Base-by-base conservation (phyloP, 352 stramenopile genomes). In the Globisporangium cederbergense region DNA sequence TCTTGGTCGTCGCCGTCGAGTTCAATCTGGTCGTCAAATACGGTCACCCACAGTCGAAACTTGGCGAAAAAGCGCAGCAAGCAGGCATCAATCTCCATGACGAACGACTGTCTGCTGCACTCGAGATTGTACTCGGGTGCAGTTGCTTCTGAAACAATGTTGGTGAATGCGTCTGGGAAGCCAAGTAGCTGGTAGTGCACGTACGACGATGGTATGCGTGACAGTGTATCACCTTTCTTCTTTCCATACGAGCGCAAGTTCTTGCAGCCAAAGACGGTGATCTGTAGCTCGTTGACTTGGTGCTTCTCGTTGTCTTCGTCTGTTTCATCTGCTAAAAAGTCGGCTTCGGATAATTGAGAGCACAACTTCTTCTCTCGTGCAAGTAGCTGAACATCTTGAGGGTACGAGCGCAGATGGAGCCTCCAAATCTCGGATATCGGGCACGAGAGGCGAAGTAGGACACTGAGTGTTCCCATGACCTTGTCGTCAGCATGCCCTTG, bases 351-450 rank as follows among this genome's bases (percentile, higher is more conserved):
- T 45, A 55, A 32, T 25, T 50, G 49, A 18, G 51, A 56, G 18
- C 2, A n/a, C 56, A 14, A 5, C 34, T 75, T 72, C 2, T 47
- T 59, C 47, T 67, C 20, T 6, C 22, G 70, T 6, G 73, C 75
- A 11, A 93, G 60, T 22, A 93, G 54, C 34, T 85, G 68, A 42
- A 81, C 74, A 71, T 98, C 91, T 54, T 91, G 81, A 16, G 93
- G 93, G 55, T 92, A 92, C 18, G 89, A 88, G 25, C 89, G 87
- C 20, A 98, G 67, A 58, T 98, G 96, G 1, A 98, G 69, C 50
- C 81, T 77, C 79, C 90, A 98, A 46, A 98, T 86, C 62, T 98
- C 92, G 0, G 77, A 88, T n/a, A 98, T 80, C 16, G 93, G 88
- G 7, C 91, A 85, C 2, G 93, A 94, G 49, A 98, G 76, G 1